Evolutionary conservation across 176 grass and related monocot genomes (phyloP), one percentile per base, ranked within the genome.

Genomic region (Leersia perrieri): DNA sequence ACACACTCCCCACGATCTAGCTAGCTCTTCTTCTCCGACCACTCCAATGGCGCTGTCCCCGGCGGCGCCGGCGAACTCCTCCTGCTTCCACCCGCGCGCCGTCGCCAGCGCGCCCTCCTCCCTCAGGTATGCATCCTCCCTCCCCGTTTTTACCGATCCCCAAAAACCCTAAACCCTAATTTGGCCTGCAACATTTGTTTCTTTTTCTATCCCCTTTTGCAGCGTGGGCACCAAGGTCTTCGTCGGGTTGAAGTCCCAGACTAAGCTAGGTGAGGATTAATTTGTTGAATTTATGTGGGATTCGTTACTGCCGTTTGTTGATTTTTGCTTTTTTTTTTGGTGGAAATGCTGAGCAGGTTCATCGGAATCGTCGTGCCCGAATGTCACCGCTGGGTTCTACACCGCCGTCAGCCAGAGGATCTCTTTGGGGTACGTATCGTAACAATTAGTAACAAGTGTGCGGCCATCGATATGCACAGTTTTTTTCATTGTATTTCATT

Each of bases 371-470:
- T 88, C 88, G 32, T 82, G 68, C 62, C 88, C 83, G 25, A 94
- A 90, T 83, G 87, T 86, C 75, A 92, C 76, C 29, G 76, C 85
- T 34, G 89, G 81, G 23, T 93, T 95, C 61, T 68, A 84, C 79
- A 73, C 72, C 13, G 75, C 89, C 38, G 86, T 93, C 87, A 80
- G 88, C 67, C 61, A 86, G 68, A 98, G 79, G 27, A 74, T 91
- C 30, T 93, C 90, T 35, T 83, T 90, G 11, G 82, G 92, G 92
- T 98, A 85, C 4, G 55, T n/a, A n/a, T n/a, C n/a, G n/a, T n/a
- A n/a, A n/a, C n/a, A n/a, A n/a, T n/a, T n/a, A n/a, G n/a, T 41
- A 8, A 57, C 7, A 10, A 57, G 35, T 68, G 65, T 11, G 11
- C 38, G 0, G 3, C 3, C 44, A 62, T 27, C 64, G 9, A 0